Conservation (phyloP, 805 yeast species). For the Starmerella cellae region DNA sequence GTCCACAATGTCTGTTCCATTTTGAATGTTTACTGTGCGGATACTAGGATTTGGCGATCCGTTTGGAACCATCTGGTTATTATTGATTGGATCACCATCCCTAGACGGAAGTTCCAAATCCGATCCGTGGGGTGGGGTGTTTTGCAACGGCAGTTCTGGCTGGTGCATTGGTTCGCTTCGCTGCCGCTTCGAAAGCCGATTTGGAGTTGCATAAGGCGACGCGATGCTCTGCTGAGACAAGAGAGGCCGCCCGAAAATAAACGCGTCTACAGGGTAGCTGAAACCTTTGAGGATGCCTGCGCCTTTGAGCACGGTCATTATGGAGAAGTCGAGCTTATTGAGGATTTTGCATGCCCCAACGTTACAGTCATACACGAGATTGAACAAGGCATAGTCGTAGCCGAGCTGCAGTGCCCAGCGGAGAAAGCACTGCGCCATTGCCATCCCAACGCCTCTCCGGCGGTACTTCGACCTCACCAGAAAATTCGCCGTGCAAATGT, state of each 20-base stretch:
- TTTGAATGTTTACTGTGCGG: too few relatives aligned
- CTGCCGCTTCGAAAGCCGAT: not conserved
- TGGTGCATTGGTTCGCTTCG: not conserved
- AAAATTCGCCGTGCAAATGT: slow-evolving; percentile 81
- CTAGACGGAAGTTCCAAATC: not conserved
- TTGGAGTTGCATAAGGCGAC: slow-evolving; percentile 28
- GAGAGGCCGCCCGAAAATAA: slow-evolving; percentile 71
- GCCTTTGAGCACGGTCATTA: slow-evolving; percentile 69
- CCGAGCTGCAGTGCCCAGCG: slow-evolving; percentile 89
- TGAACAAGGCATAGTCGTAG: slow-evolving; percentile 70
- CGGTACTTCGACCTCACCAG: slow-evolving; percentile 87
- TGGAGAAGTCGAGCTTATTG: slow-evolving; percentile 60
- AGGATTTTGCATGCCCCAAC: slow-evolving; percentile 67
- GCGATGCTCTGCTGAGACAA: not conserved
- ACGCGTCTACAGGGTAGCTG: slow-evolving; percentile 73
- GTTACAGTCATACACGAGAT: slow-evolving; percentile 79
- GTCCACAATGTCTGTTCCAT: not conserved
- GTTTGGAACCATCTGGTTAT: too few relatives aligned
- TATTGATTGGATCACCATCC: too few relatives aligned
- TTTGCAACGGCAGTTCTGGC: not conserved
- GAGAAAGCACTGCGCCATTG: slow-evolving; percentile 67
- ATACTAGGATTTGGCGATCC: too few relatives aligned
- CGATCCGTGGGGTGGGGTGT: not conserved
- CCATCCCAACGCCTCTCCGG: slow-evolving; percentile 81
- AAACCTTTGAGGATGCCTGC: slow-evolving; percentile 81